These are phyloP conservation scores for Centrapalus pauciflorus DNA, from an alignment of 129 eudicot species.

Conservation along the genomic window DNA sequence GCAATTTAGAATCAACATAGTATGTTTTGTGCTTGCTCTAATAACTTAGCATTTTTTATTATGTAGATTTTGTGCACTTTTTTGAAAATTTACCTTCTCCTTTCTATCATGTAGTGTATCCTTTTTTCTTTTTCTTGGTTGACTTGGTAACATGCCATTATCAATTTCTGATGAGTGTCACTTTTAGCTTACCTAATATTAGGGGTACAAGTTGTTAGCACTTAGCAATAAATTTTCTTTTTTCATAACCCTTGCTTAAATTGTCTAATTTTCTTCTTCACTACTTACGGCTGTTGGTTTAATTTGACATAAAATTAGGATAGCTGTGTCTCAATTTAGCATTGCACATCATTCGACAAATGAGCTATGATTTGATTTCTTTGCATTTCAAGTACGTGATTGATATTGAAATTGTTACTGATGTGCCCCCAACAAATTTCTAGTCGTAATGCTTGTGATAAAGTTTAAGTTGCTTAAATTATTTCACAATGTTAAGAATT, in stretches of 20 bases:
- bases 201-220: not conserved
- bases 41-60: not conserved
- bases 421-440: constrained; percentile 1
- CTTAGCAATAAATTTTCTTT: not conserved
- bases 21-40: constrained; percentile 2
- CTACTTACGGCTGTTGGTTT: constrained; percentile 12
- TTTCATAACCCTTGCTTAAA: not conserved
- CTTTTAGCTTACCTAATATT: not conserved
- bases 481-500: not conserved
- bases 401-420: not conserved
- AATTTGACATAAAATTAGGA: not conserved
- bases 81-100: not conserved
- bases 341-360: constrained; percentile 6
- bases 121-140: not conserved
- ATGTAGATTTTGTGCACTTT: not conserved
- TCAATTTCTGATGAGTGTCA: not conserved
- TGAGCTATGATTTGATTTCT: not conserved
- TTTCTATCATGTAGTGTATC: not conserved
- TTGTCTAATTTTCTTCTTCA: not conserved
- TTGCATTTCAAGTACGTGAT: not conserved
- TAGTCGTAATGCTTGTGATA: not conserved
- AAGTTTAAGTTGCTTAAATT: not conserved
- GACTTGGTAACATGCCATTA: not conserved
- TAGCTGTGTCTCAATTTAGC: constrained; percentile 6
- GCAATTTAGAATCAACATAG: not conserved